Evolutionary conservation across 352 stramenopile species (phyloP).

Genomic region (Aphanomyces cochlioides): DNA sequence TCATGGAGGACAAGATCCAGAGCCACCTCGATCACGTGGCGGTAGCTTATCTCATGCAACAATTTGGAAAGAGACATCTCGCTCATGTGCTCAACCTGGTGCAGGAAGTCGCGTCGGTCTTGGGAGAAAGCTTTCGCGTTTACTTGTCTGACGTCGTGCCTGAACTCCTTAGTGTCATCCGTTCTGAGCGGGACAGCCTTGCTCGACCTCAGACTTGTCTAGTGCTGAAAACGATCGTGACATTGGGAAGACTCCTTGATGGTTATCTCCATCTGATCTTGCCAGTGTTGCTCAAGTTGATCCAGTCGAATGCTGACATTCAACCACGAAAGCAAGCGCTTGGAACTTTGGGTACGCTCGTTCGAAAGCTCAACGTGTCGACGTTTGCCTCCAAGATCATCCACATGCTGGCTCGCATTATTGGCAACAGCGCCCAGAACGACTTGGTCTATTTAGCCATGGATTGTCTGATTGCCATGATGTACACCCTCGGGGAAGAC

Average conservation of each 20-base stretch:
- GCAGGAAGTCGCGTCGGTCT: constrained; percentile 86
- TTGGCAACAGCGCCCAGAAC: constrained; percentile 53
- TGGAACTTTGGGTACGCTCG: constrained; percentile 72
- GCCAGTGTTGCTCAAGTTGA: constrained; percentile 72
- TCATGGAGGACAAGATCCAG: constrained; percentile 96
- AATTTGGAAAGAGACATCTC: constrained; percentile 91
- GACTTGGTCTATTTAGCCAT: constrained; percentile 84
- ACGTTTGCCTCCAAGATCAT: constrained; percentile 88
- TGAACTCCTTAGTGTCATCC: constrained; percentile 83
- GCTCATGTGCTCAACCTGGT: constrained; percentile 96
- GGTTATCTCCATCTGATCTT: constrained; percentile 85
- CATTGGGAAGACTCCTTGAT: constrained; percentile 67
- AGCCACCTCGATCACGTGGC: constrained; percentile 80
- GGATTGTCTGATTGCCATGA: constrained; percentile 86
- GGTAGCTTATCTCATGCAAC: constrained; percentile 76
- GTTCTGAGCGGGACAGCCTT: constrained; percentile 64
- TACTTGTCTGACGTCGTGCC: constrained; percentile 87
- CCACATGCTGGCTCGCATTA: constrained; percentile 82
- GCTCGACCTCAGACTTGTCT: constrained; percentile 67
- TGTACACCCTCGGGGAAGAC: constrained; percentile 86
- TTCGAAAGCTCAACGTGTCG: constrained; percentile 87
- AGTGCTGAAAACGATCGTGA: constrained; percentile 75
- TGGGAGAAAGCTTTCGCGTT: constrained; percentile 83
- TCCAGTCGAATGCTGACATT: constrained; percentile 77
- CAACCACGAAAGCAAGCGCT: constrained; percentile 78